Conservation (phyloP, 2,329 filamentous ascomycete species). For the Aspergillus fumigatiaffinis region DNA sequence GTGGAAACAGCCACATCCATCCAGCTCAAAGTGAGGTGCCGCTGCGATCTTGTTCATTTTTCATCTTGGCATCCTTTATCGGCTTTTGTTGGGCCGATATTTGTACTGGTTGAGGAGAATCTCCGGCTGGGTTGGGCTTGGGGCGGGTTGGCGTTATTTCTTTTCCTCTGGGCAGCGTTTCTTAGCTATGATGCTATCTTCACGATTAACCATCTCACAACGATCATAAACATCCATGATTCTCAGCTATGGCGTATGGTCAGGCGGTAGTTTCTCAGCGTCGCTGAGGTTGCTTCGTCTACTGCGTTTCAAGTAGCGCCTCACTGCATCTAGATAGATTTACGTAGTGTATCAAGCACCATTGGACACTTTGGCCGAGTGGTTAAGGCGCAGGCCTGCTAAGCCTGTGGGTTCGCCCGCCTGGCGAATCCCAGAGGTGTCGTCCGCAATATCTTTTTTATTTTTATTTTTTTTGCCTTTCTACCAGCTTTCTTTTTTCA, state of each 20-base stretch:
- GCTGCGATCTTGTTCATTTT: not conserved
- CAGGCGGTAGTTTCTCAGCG: not conserved
- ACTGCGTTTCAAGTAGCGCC: too few species aligned
- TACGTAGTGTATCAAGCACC: not conserved
- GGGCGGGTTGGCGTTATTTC: not conserved
- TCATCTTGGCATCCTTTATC: not conserved
- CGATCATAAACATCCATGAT: not conserved
- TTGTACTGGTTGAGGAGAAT: not conserved
- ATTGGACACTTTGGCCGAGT: not conserved
- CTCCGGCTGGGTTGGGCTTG: not conserved
- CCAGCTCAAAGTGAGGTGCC: not conserved
- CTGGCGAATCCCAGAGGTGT: not conserved
- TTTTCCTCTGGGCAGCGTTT: not conserved
- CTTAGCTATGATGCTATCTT: not conserved
- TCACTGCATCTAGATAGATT: not conserved
- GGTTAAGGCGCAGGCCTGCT: not conserved
- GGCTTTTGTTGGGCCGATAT: not conserved
- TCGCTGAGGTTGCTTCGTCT: too few species aligned
- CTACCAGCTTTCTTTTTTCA: not conserved
- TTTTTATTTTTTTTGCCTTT: not conserved
- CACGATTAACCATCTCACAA: not conserved
- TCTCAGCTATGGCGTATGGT: not conserved
- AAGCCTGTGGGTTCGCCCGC: not conserved
- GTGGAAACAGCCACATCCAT: slow-evolving; percentile 31
- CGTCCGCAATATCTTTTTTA: not conserved